Base-by-base conservation (phyloP, 176 grass and related monocot genomes). In the Rhynchospora pubera region DNA sequence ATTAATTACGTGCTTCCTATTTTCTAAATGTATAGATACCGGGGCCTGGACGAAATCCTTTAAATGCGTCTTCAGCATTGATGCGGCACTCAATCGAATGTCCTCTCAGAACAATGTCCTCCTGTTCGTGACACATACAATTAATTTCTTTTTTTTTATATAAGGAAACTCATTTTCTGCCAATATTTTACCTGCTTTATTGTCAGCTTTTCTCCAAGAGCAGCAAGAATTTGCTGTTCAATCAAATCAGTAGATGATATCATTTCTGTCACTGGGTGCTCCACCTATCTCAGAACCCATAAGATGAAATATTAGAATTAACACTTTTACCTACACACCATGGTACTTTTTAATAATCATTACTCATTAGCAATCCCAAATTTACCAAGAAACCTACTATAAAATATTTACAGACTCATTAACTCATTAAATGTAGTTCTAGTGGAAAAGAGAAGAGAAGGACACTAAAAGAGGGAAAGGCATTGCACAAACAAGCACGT, bases 81-180 rank as follows among this genome's bases (percentile, higher is more conserved):
- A 89, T 86, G 7, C 88, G 88, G 44, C 88, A 89, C 84, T 89
- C 88, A 73, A 89, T 89, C 62, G 88, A 89, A 89, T 89, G 88
- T 55, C 88, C 88, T 68, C 72, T 86, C 55, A 89, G 82, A 86
- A 86, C 84, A 83, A 89, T 89, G 44, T 89, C 88, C 63, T 89
- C 88, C 88, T 89, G 79, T 5, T 56, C 47, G 30, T 56, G 48
- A 82, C 59, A 64, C 14, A 42, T 65, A 47, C 3, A 62, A 66
- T 82, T 42, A 66, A 30, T 50, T 52, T 24, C 9, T 44, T 53
- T 26, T 78, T 34, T 45, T 60, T 30, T n/a, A n/a, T 0, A 14
- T 80, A 83, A 83, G 57, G n/a, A 70, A 57, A 68, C 70, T 28
- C 26, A 9, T 57, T 4, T 55, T 28, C 43, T 28, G 32, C 32